phyloP scores from a whole-genome alignment of 192 early-diverging fungal species.

The Backusella sp. region DNA sequence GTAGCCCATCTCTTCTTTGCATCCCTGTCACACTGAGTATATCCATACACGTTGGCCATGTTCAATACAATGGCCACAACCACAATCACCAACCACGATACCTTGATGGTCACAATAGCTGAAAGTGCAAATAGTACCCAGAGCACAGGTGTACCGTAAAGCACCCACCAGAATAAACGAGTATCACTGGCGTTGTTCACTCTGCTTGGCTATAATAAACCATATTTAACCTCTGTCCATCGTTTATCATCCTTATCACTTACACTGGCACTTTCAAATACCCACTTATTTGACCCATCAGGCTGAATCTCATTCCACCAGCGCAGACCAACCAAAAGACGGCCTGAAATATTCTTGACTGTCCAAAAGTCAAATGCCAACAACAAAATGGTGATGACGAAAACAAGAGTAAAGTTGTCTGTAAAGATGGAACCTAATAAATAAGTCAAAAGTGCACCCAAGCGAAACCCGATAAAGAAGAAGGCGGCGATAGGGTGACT shows the following conservation, averaged over 20 bases:
- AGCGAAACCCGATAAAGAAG: conserved; percentile 88
- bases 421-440: conserved; percentile 82
- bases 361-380: conserved; percentile 99
- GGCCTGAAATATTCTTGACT: conserved; percentile 97
- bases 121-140: conserved; percentile 85
- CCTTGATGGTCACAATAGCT: conserved; percentile 61
- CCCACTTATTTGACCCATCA: conserved; percentile 94
- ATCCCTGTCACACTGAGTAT: conserved; percentile 94
- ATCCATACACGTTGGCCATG: conserved; percentile 91
- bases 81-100: conserved; percentile 85
- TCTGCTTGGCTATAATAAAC: conserved; percentile 54
- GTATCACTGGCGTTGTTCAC: conserved; percentile 84
- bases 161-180: conserved; percentile 87
- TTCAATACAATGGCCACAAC: conserved; percentile 84
- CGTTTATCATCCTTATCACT: conserved; percentile 5
- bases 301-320: conserved; percentile 99
- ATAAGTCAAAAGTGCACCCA: conserved; percentile 82
- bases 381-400: conserved; percentile 88
- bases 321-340: conserved; percentile 92
- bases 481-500: conserved; percentile 90
- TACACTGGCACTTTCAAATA: conserved; percentile 92
- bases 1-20: conserved; percentile 69
- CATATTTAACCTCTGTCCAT: neutral
- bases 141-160: conserved; percentile 82
- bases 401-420: conserved; percentile 83